phyloP scores from a whole-genome alignment of 768 basidiomycete genomes.

The Leucocoprinus sp. region DNA sequence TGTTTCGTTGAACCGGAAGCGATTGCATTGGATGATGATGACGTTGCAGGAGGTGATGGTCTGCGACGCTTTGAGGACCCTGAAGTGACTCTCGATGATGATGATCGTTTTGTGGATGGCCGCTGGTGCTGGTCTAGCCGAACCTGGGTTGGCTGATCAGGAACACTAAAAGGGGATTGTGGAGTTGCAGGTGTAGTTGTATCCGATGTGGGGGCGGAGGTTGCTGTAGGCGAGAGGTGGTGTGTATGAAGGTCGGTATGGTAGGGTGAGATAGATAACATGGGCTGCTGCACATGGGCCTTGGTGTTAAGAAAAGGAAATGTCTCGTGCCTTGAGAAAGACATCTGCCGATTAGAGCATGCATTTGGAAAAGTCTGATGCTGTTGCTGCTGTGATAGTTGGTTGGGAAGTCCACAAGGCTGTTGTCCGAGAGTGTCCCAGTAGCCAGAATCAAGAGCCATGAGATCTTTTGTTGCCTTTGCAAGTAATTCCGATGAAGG shows the following conservation, averaged over 20 bases:
- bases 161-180: conserved; percentile 9
- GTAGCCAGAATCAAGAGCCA: conserved; percentile 52
- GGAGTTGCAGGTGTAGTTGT: conserved; percentile 8
- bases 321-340: conserved; percentile 15
- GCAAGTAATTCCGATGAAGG: conserved; percentile 58
- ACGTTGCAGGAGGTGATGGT: conserved; percentile 7
- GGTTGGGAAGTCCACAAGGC: conserved; percentile 15
- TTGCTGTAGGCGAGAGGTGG: conserved; percentile 7
- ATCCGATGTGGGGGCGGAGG: conserved; percentile 8
- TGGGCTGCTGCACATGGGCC: conserved; percentile 12
- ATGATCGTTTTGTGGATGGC: conserved; percentile 1
- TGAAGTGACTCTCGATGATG: not conserved
- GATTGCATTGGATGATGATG: conserved; percentile 3
- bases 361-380: conserved; percentile 17
- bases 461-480: conserved; percentile 78
- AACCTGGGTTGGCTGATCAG: conserved; percentile 2
- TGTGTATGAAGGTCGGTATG: conserved; percentile 1
- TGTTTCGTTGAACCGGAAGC: conserved; percentile 13
- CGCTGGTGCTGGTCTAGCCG: not conserved
- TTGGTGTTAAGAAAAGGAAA: conserved; percentile 21
- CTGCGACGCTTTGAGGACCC: conserved; percentile 1
- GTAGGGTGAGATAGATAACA: conserved; percentile 3
- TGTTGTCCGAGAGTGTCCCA: conserved; percentile 23
- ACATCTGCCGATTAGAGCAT: conserved; percentile 10
- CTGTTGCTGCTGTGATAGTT: conserved; percentile 13